phyloP scores from a whole-genome alignment of 2,329 filamentous ascomycete species.

The Xylariaceae sp. region DNA sequence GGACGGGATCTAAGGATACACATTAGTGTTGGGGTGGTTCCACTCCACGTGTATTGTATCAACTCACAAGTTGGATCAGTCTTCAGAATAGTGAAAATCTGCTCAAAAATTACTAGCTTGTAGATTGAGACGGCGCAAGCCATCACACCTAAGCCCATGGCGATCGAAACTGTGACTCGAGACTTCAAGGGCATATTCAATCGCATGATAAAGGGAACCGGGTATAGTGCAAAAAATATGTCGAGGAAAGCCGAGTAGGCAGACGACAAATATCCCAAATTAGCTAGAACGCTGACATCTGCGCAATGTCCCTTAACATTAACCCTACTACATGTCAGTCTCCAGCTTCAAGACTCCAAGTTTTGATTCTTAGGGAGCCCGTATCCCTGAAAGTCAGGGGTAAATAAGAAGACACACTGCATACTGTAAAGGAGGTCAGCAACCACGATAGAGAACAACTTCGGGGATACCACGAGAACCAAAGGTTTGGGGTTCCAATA shows the following conservation, averaged over 20 bases:
- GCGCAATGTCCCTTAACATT: conserved; percentile 26
- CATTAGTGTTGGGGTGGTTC: not conserved
- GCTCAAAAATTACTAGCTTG: conserved; percentile 30
- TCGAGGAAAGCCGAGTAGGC: conserved; percentile 33
- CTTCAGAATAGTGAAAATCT: conserved; percentile 19
- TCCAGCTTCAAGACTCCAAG: no score
- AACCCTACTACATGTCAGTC: no score
- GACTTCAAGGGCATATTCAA: conserved; percentile 31
- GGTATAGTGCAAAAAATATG: conserved; percentile 33
- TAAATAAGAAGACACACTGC: no score
- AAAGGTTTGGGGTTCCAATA: no score
- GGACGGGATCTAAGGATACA: conserved; percentile 15
- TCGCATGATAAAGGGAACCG: conserved; percentile 32
- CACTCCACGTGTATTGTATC: not conserved
- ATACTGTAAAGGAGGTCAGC: no score
- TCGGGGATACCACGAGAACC: no score
- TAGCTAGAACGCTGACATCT: conserved; percentile 15
- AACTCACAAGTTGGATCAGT: conserved; percentile 32
- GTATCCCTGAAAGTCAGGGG: no score
- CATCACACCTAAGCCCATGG: conserved; percentile 26
- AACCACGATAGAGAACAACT: no score
- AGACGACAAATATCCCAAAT: conserved; percentile 30
- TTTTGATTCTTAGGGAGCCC: no score
- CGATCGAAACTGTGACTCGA: conserved; percentile 24
- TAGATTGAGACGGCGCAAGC: conserved; percentile 32